Conservation (phyloP, 441 rosid species). For the Syzygium syzygioides region DNA sequence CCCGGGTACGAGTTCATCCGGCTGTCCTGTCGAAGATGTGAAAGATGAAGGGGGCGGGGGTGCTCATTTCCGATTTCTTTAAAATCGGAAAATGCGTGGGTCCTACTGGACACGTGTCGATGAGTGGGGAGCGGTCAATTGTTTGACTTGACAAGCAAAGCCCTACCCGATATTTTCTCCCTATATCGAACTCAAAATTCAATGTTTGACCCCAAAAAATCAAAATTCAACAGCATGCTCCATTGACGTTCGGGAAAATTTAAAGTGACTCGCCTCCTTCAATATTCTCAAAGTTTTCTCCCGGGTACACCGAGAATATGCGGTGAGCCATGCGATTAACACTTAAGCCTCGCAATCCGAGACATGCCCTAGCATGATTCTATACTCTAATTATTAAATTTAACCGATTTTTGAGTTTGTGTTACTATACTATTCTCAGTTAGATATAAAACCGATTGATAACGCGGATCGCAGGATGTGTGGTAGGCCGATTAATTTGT, state of each 20-base stretch:
- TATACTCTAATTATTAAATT: not conserved
- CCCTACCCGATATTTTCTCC: too few species aligned
- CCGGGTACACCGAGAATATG: too few species aligned
- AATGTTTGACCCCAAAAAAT: too few species aligned
- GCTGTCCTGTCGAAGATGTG: too few species aligned
- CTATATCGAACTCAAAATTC: too few species aligned
- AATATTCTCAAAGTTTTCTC: not conserved
- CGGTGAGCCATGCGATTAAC: not conserved
- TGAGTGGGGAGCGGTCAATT: too few species aligned
- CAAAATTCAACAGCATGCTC: not conserved
- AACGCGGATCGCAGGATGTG: not conserved
- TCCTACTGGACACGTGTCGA: too few species aligned
- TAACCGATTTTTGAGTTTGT: not conserved
- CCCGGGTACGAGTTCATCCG: constrained; percentile 23
- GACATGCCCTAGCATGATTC: not conserved
- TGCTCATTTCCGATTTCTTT: too few species aligned
- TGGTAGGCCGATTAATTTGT: not conserved
- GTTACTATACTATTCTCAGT: rapidly evolving
- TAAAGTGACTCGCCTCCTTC: not conserved
- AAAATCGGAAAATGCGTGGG: too few species aligned
- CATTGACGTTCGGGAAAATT: not conserved
- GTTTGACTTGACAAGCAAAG: too few species aligned
- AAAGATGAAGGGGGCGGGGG: too few species aligned
- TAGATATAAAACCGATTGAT: not conserved
- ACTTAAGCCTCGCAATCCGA: not conserved